These are phyloP conservation scores for Ophiostoma himal-ulmi DNA, from an alignment of 2,329 filamentous ascomycete species.

Conservation along the genomic window DNA sequence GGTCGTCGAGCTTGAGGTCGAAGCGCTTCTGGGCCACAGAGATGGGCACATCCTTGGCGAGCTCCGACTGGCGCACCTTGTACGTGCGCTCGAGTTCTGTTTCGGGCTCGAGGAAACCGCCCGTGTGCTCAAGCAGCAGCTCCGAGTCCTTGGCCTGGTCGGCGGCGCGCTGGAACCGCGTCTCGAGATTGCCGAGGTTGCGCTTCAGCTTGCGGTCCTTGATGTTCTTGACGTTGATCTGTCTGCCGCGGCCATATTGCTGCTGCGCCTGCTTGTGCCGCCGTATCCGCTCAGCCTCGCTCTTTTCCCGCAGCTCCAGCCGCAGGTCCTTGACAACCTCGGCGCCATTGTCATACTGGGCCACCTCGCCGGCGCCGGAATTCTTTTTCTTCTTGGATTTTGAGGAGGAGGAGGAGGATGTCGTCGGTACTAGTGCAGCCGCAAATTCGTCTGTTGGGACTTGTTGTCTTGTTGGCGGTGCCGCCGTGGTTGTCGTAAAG, in stretches of 20 bases:
- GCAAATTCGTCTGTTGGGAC: neutral
- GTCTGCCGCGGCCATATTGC: conserved; percentile 77
- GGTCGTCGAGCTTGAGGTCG: conserved; percentile 71
- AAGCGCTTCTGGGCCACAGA: conserved; percentile 91
- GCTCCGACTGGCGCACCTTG: conserved; percentile 84
- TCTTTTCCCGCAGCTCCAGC: conserved; percentile 47
- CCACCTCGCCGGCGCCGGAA: neutral
- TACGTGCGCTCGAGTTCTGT: conserved; percentile 85
- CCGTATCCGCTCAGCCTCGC: conserved; percentile 47
- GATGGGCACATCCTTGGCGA: conserved; percentile 65
- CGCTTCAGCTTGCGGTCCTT: conserved; percentile 85
- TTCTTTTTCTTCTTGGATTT: conserved; percentile 4
- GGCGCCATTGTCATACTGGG: conserved; percentile 43
- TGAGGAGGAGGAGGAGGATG: neutral
- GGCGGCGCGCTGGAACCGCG: conserved; percentile 73
- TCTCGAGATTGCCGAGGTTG: conserved; percentile 72
- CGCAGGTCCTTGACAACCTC: conserved; percentile 44
- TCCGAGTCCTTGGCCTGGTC: conserved; percentile 90
- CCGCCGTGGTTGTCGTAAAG: conserved; percentile 1
- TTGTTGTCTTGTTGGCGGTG: neutral
- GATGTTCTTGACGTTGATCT: conserved; percentile 59
- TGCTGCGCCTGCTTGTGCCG: conserved; percentile 60
- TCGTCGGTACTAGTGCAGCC: neutral
- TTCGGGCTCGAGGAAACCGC: conserved; percentile 84
- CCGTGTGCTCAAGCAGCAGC: conserved; percentile 80